A percentile compares a stretch with the other conserved stretches of the same genome.
Conservation (phyloP, 2,329 filamentous ascomycete genomes). For the Tolypocladium nubicola region DNA sequence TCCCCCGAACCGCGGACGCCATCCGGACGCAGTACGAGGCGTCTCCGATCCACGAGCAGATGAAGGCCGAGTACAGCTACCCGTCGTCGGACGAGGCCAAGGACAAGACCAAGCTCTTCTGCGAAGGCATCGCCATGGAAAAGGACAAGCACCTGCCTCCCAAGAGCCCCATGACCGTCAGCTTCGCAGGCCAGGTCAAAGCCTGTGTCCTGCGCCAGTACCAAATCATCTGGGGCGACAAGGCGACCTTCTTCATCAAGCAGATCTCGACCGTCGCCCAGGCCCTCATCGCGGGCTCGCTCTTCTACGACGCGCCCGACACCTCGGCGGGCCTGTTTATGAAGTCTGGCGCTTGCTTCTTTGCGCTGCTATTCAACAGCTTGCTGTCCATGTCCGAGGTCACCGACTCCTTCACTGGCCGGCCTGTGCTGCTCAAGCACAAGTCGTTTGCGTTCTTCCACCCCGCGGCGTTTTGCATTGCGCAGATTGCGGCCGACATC, state of each 20-base stretch:
- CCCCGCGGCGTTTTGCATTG: conserved; percentile 47
- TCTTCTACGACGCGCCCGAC: conserved; percentile 54
- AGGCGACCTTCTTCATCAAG: conserved; percentile 52
- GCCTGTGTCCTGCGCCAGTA: conserved; percentile 50
- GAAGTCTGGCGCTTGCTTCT: conserved; percentile 54
- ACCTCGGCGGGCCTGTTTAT: conserved; percentile 51
- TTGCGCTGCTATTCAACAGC: conserved; percentile 51
- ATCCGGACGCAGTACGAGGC: conserved; percentile 40
- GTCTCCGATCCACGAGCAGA: conserved; percentile 35
- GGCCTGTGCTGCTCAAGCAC: conserved; percentile 49
- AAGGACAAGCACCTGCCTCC: conserved; percentile 43
- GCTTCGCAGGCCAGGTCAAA: conserved; percentile 43
- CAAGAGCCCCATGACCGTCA: conserved; percentile 44
- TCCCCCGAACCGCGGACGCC: conserved; percentile 32
- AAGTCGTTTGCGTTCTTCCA: conserved; percentile 47
- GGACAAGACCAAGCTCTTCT: conserved; percentile 41
- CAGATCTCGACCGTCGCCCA: conserved; percentile 46
- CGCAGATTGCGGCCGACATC: conserved; percentile 43
- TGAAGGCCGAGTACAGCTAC: conserved; percentile 47
- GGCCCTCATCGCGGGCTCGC: conserved; percentile 52
- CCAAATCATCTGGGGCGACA: conserved; percentile 55
- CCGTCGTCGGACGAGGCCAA: conserved; percentile 37
- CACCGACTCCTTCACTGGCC: conserved; percentile 48
- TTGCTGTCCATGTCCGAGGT: conserved; percentile 58
- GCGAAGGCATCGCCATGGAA: conserved; percentile 38